Base-by-base conservation (phyloP, 345 rosid genomes). In the Camelina laxa region DNA sequence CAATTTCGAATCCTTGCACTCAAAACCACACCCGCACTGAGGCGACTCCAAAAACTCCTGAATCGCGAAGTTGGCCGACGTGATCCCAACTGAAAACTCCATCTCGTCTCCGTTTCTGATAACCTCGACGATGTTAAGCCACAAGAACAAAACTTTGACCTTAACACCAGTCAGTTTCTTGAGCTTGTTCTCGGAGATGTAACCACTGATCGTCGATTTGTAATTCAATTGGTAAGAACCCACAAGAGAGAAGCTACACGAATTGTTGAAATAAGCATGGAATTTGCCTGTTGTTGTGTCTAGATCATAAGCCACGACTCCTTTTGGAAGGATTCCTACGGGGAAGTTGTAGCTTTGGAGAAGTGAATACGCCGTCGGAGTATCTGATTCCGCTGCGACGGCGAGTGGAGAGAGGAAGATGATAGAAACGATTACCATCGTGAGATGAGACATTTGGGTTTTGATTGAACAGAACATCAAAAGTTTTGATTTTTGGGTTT, bases 91-190 rank as follows among this genome's bases (percentile, higher is more conserved):
- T 6, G 98, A 96, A 74, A 96, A 91, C 5, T 80, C 83, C 76
- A 92, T 80, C 20, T 91, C 86, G 24, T 89, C 88, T 0, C 82
- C 91, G 1, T 71, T 60, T 76, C 99, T 80, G 33, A 21, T 51
- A 13, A 96, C 98, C 82, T 92, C 98, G 20, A 91, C 96, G 36
- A 96, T 96, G 70, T 92, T 88, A 49, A 96, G 76, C 99, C 99
- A 96, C 17, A 91, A 67, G 80, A 92, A 92, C 68, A 92, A 65
- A 6, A 96, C 81, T 79, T 96, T 96, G 22, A 96, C 98, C 78
- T 91, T 92, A 13, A 96, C 65, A n/a, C 99, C 99, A 17, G 65
- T 79, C 84, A 96, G 75, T 60, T 77, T 47, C 39, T 71, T 84
- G 58, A 96, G 87, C 79, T 70, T 86, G 73, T 84, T 85, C 20